Evolutionary conservation across 306 rosid genomes (phyloP).

Genomic region (Acmispon strigosus): DNA sequence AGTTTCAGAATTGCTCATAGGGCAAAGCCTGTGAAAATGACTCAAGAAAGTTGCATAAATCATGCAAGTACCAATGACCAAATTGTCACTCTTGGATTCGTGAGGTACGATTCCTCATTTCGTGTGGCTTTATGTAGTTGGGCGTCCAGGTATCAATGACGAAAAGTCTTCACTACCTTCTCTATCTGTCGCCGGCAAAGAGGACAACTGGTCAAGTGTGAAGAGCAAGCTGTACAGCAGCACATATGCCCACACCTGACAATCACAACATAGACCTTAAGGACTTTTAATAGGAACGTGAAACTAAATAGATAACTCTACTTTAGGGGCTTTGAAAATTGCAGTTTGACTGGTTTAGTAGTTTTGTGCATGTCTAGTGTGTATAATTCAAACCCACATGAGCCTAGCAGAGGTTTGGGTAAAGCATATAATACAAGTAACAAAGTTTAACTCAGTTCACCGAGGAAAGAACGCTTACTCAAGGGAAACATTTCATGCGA

Average conservation of each 20-base stretch:
- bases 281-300: background rate
- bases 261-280: constrained; percentile 20
- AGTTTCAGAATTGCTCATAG: constrained; percentile 9
- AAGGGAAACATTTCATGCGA: background rate
- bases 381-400: background rate
- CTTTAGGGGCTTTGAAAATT: constrained; percentile 3
- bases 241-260: constrained; percentile 99
- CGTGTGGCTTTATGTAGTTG: background rate
- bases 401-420: background rate
- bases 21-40: constrained; percentile 10
- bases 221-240: constrained; percentile 82
- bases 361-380: background rate
- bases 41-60: background rate
- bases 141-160: constrained; percentile 47
- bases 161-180: constrained; percentile 84
- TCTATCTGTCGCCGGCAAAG: constrained; percentile 87
- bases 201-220: constrained; percentile 83
- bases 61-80: constrained; percentile 1
- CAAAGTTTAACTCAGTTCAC: background rate
- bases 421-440: background rate
- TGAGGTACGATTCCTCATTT: constrained; percentile 1
- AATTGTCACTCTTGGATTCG: constrained; percentile 7
- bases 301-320: background rate
- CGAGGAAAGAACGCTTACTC: background rate
- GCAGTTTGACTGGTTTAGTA: background rate